Evolutionary conservation across 208 protist genomes (phyloP), one percentile per base, ranked within the genome.

Genomic region (Acanthamoeba comandoni): DNA sequence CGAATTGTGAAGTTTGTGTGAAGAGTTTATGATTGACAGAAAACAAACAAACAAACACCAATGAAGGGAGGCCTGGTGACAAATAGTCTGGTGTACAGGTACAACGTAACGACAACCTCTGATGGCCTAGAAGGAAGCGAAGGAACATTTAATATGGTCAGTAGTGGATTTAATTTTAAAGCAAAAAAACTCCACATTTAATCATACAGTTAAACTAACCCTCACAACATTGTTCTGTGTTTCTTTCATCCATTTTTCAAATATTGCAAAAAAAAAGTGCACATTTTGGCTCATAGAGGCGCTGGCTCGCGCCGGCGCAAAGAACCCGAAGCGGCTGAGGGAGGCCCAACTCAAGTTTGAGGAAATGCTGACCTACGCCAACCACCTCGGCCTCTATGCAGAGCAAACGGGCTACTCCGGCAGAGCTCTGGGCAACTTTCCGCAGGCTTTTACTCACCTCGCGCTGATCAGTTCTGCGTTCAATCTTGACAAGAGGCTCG

Each of bases 301-400:
- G 9, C 60, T 95, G 11, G 67, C 93, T 2, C 43, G 94, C 13
- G 73, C 87, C 17, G 70, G 86, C 13, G 62, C 67, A 24, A 31
- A 65, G 71, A 62, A 94, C 49, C 43, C 13, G 9, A 52, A 90
- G 17, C 60, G 67, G 9, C 52, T 95, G 0, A 12, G 82, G 0
- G 91, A 95, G 60, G 93, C 91, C 2, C 75, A 90, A 52, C 48
- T 95, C 82, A 95, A 94, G 51, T 95, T 95, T 86, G 94, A 95
- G 65, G 93, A 95, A 70, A 95, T 95, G 91, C 39, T 95, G 0
- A 94, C 93, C n/a, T 95, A 95, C 75, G 88, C 91, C 9, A 95
- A 95, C 69, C 94, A 95, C 29, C 65, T 95, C 2, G 91, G 88
- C 19, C 67, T 95, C 29, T 95, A 93, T 69, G 79, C 91, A 49